phyloP scores from a whole-genome alignment of 768 basidiomycete species.

The Tricholoma flavovirens region DNA sequence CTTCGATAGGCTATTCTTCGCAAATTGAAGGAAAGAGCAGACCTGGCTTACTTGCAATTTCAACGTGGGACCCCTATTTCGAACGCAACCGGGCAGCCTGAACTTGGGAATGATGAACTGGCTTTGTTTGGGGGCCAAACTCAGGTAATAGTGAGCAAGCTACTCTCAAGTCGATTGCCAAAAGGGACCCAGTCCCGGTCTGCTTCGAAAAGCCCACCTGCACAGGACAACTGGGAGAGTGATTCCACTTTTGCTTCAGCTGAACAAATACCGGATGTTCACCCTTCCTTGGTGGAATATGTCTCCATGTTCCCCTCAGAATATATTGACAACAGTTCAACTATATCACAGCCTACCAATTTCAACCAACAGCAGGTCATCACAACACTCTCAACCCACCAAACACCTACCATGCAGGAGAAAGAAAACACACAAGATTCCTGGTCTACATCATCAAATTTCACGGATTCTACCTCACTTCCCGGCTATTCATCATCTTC shows the following conservation, averaged over 20 bases:
- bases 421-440: neutral
- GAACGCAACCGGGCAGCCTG: slow-evolving; percentile 32
- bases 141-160: slow-evolving; percentile 54
- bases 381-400: too few relatives aligned
- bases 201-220: slow-evolving; percentile 14
- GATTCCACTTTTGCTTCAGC: slow-evolving; percentile 11
- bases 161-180: slow-evolving; percentile 32
- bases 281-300: slow-evolving; percentile 64
- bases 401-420: neutral
- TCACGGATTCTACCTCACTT: neutral
- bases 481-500: slow-evolving; percentile 1
- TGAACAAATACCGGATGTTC: slow-evolving; percentile 35
- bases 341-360: slow-evolving; percentile 1
- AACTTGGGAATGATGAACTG: slow-evolving; percentile 56
- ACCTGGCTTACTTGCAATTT: slow-evolving; percentile 47
- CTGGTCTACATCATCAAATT: neutral
- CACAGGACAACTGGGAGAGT: slow-evolving; percentile 16
- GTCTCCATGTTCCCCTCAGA: slow-evolving; percentile 27
- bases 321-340: neutral
- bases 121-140: slow-evolving; percentile 71
- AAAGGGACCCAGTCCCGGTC: slow-evolving; percentile 12
- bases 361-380: too few relatives aligned
- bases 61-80: slow-evolving; percentile 34
- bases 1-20: slow-evolving; percentile 40
- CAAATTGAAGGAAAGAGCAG: slow-evolving; percentile 46